phyloP scores from a whole-genome alignment of 2,329 filamentous ascomycete genomes.

The Sarocladiaceae sp. region DNA sequence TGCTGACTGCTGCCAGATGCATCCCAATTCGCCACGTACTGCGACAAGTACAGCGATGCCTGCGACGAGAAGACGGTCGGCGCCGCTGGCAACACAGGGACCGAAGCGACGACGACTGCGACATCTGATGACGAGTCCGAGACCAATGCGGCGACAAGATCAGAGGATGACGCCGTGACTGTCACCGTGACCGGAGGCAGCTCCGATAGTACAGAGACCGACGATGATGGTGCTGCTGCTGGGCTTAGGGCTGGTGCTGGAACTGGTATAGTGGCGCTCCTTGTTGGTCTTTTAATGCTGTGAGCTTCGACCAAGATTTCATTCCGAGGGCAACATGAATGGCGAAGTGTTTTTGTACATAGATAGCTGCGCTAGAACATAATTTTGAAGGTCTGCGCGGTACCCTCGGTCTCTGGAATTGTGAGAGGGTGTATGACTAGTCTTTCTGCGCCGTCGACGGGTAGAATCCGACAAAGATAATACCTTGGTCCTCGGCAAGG shows the following conservation, averaged over 20 bases:
- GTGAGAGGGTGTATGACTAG: no score
- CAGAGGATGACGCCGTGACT: conserved; percentile 12
- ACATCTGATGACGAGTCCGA: neutral
- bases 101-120: conserved; percentile 1
- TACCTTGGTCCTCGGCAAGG: no score
- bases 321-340: no score
- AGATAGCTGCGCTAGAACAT: no score
- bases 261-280: conserved; percentile 17
- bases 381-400: no score
- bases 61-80: conserved; percentile 16
- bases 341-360: no score
- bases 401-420: no score
- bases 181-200: conserved; percentile 6
- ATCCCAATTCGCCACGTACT: conserved; percentile 22
- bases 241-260: conserved; percentile 15
- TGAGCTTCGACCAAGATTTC: no score
- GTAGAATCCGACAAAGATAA: no score
- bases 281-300: conserved; percentile 18
- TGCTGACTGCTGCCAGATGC: conserved; percentile 18
- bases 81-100: conserved; percentile 10
- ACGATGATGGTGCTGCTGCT: conserved; percentile 9
- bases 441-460: no score
- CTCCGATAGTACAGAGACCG: conserved; percentile 10
- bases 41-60: conserved; percentile 22
- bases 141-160: conserved; percentile 14